Percentiles rank a stretch among this genome's conserved stretches.
Conservation (phyloP, 2,329 filamentous ascomycete genomes). For the Cordyceps javanica region DNA sequence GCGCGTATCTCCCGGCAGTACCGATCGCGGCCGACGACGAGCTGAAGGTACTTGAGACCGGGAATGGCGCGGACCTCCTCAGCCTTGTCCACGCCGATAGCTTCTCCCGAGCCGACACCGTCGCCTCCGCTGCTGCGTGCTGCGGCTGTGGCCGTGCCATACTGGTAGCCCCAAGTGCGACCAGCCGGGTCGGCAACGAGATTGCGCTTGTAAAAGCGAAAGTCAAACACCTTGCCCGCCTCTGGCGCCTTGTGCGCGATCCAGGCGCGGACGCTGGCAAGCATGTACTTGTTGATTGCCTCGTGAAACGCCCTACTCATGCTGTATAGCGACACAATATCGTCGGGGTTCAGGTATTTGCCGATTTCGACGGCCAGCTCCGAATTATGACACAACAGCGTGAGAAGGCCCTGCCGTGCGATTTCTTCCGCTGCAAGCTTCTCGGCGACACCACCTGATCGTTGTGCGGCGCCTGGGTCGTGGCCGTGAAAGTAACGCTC, state of each 20-base stretch:
- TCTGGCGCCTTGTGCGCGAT: slow-evolving; percentile 48
- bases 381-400: slow-evolving; percentile 35
- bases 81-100: slow-evolving; percentile 7
- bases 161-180: slow-evolving; percentile 29
- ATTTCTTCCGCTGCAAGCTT: slow-evolving; percentile 7
- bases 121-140: neutral
- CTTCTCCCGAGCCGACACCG: neutral
- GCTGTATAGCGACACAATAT: slow-evolving; percentile 59
- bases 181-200: slow-evolving; percentile 55
- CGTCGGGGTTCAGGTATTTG: slow-evolving; percentile 45
- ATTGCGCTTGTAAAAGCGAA: slow-evolving; percentile 49
- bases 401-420: slow-evolving; percentile 35
- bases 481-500: slow-evolving; percentile 23
- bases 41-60: slow-evolving; percentile 59
- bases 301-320: slow-evolving; percentile 57
- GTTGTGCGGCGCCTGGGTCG: slow-evolving; percentile 23
- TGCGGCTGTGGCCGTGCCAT: slow-evolving; percentile 10
- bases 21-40: slow-evolving; percentile 55
- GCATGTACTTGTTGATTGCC: slow-evolving; percentile 53
- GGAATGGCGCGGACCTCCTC: slow-evolving; percentile 47
- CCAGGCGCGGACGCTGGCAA: slow-evolving; percentile 51
- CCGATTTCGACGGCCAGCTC: slow-evolving; percentile 51
- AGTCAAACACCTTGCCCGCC: slow-evolving; percentile 53
- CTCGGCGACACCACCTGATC: too few relatives aligned
- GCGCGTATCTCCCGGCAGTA: slow-evolving; percentile 57